These are phyloP conservation scores for Cercospora zeina DNA, from an alignment of 2,329 filamentous ascomycete species.

Conservation along the genomic window DNA sequence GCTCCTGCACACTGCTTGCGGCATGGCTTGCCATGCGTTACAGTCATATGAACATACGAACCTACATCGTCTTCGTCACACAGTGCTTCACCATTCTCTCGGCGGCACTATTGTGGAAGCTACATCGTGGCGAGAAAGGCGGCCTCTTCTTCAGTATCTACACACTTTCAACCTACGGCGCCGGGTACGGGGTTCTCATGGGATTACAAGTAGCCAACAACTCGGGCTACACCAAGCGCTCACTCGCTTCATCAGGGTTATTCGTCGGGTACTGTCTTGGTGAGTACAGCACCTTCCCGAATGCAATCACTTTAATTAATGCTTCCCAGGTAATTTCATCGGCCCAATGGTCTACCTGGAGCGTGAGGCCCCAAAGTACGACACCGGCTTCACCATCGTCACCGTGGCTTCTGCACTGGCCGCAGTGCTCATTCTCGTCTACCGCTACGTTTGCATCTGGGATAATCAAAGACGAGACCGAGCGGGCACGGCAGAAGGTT, in stretches of 20 bases:
- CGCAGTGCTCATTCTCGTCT: neutral
- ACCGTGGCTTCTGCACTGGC: neutral
- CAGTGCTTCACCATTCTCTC: neutral
- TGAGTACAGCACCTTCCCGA: neutral
- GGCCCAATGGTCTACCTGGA: neutral
- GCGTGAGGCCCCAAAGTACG: neutral
- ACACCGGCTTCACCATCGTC: neutral
- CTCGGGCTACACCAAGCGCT: neutral
- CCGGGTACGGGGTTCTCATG: neutral
- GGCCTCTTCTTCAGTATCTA: neutral
- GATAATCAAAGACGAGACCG: conserved; percentile 49
- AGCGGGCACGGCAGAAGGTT: conserved; percentile 50
- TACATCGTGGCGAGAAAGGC: neutral
- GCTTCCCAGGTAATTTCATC: neutral
- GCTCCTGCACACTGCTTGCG: conserved; percentile 45
- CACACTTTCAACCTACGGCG: neutral
- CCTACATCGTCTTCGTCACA: neutral
- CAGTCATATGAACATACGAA: conserved; percentile 27
- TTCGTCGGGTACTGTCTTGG: neutral
- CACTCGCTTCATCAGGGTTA: neutral
- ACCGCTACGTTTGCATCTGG: conserved; percentile 40
- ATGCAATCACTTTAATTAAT: neutral
- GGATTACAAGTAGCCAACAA: conserved; percentile 2
- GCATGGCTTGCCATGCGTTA: conserved; percentile 47
- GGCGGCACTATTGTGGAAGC: neutral